Conservation (phyloP, 2,329 filamentous ascomycete genomes). For the Cercospora berteroae region DNA sequence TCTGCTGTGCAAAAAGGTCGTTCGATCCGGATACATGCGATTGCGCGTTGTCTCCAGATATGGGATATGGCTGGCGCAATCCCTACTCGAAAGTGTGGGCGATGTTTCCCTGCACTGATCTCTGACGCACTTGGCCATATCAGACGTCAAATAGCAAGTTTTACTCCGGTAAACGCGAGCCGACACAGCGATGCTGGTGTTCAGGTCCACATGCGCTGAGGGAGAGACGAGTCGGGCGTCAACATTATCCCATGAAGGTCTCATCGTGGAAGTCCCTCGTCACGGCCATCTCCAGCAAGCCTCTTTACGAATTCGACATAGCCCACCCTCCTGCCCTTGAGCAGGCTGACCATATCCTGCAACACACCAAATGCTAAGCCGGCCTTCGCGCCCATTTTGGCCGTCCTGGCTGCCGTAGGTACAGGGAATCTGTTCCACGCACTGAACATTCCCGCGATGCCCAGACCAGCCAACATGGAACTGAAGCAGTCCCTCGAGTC, state of each 20-base stretch:
- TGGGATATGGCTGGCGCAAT: not conserved
- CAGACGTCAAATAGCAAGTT: not conserved
- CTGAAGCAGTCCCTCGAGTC: slow-evolving; percentile 69
- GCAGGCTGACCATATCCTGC: slow-evolving; percentile 70
- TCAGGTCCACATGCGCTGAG: not conserved
- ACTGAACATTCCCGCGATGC: slow-evolving; percentile 83
- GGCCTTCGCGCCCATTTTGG: slow-evolving; percentile 73
- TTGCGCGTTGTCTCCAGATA: not conserved
- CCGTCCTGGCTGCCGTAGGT: slow-evolving; percentile 60
- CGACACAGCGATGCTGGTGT: not conserved
- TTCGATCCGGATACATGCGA: not conserved
- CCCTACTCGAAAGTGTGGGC: not conserved
- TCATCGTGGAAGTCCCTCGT: not conserved
- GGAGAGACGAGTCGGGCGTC: not conserved
- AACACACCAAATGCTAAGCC: slow-evolving; percentile 76
- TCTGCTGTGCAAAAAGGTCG: not conserved
- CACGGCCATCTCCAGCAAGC: not conserved
- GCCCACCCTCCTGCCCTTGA: slow-evolving; percentile 68
- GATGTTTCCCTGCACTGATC: not conserved
- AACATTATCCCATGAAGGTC: not conserved
- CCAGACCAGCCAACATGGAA: slow-evolving; percentile 77
- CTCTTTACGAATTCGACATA: slow-evolving; percentile 64
- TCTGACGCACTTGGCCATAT: not conserved
- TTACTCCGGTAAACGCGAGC: not conserved
- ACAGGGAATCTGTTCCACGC: slow-evolving; percentile 79